phyloP scores from a whole-genome alignment of 1,284 basidiomycete species.

The Tausonia pullulans region DNA sequence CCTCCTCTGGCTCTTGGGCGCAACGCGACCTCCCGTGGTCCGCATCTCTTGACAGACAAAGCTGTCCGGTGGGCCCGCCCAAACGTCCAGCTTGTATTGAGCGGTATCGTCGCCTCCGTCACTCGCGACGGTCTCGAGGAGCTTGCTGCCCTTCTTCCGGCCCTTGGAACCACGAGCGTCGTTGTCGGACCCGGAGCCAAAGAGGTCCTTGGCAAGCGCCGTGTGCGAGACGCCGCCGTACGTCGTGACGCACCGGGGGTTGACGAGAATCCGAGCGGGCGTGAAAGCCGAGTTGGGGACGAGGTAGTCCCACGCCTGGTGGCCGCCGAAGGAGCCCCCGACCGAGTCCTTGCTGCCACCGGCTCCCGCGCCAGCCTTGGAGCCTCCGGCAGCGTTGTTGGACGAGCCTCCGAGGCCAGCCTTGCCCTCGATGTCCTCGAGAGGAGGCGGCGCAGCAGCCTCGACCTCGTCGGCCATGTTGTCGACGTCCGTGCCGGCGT shows the following conservation, averaged over 20 bases:
- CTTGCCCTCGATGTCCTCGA: constrained; percentile 19
- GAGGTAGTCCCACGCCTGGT: constrained; percentile 36
- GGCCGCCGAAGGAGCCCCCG: not conserved
- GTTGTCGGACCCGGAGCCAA: constrained; percentile 47
- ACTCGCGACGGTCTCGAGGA: constrained; percentile 18
- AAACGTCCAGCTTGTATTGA: constrained; percentile 78
- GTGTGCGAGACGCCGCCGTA: constrained; percentile 92
- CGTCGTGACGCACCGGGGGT: constrained; percentile 87
- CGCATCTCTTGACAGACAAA: constrained; percentile 96
- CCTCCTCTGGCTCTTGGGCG: constrained; percentile 77
- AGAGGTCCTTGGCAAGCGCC: constrained; percentile 78
- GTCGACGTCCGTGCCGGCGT: constrained; percentile 77
- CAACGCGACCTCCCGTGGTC: constrained; percentile 77
- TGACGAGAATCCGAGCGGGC: constrained; percentile 79
- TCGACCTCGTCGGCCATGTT: constrained; percentile 57
- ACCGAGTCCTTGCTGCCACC: no score
- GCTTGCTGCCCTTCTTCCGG: no score
- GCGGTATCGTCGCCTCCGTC: constrained; percentile 30
- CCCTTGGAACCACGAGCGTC: no score
- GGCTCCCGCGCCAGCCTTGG: no score
- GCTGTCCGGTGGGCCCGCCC: constrained; percentile 84
- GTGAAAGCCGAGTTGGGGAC: constrained; percentile 80
- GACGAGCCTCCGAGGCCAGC: not conserved
- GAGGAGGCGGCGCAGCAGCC: constrained; percentile 29
- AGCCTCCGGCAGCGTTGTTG: constrained; percentile 12